Base-by-base conservation (phyloP, 169 alveolate genomes). In the Eimeria acervulina region DNA sequence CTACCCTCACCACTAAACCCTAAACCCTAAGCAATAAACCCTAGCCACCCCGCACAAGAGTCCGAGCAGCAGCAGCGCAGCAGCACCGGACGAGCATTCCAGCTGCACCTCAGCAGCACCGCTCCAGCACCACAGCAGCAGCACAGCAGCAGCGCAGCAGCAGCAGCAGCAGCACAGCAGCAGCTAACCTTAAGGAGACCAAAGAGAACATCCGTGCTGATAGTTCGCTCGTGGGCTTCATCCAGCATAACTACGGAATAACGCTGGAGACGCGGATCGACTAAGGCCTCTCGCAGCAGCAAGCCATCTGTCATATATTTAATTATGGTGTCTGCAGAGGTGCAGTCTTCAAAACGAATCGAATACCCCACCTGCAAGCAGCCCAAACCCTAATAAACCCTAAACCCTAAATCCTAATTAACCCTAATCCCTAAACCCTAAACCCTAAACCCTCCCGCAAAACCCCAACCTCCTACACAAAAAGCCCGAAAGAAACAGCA, bases 281-380 rank as follows among this genome's bases (percentile, higher is more conserved):
- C 97, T 42, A 99, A 97, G 21, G 99, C 99, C 97, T 99, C 99
- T 94, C 99, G 96, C 38, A 99, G 96, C 23, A 99, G 98, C 99
- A 99, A 99, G 59, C 99, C 99, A 90, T 99, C 99, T 2, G 99
- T 99, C 99, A 99, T 99, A 97, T 99, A 99, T 96, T 99, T 99
- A 70, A 99, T 99, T 68, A 99, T 97, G 21, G 99, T 99, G 87
- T 98, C 99, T 23, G 99, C 98, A 13, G 99, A 98, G 1, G 99
- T 99, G 90, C 98, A 97, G 96, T 99, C 99, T 96, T 99, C 99
- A 96, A 99, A 99, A 83, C 98, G 98, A 92, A 97, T 97, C 93
- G 96, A 87, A 88, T 97, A 97, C 31, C 98, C 98, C 17, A 78
- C 89, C 89, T 78, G 68, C 42, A n/a, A 10, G 21, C 63, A 31